Base-by-base conservation (phyloP, 2,329 filamentous ascomycete species). In the Ophiostoma triangulosporum region DNA sequence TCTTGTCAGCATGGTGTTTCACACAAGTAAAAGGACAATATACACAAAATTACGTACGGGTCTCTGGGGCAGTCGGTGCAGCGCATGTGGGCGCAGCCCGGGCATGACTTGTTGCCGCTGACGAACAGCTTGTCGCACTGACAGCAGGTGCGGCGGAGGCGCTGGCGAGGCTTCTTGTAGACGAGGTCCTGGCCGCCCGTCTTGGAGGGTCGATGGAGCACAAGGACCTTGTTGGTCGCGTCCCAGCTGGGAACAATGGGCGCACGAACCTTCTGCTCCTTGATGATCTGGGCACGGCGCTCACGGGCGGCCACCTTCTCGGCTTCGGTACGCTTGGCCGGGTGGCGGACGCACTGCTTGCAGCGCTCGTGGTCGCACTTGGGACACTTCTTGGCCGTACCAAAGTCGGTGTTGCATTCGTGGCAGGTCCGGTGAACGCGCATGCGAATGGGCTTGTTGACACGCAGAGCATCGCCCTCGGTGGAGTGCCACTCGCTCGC, bases 51-150 rank as follows among this genome's bases (percentile, higher is more conserved):
- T 52, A 81, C 84, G 66, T 77, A 88, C 76, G 88, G 88, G 62
- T 88, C 82, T 61, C 88, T 75, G 27, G 86, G 87, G 65, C 88
- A 94, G 63, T 84, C 84, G 36, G 81, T 86, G 71, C 88, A 95
- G 52, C 87, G 81, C 51, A 75, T 66, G 66, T 95, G 89, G 27
- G 73, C 70, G 66, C 89, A 95, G 36, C 72, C 73, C 7, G 72
- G 67, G 65, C 89, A 95, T 0, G 64, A 77, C 69, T 83, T 87
- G 56, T 68, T 71, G 31, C 75, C 72, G 6, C 72, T 63, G 1
- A 68, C 66, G 63, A 89, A 93, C 1, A 83, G 63, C 2, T 72
- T 76, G 48, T 77, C 65, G 65, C 89, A 95, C 61, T 79, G 73
- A 67, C 94, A 88, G 65, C 89, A 95, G 50, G 72, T 81, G 55